A percentile compares a stretch with the other conserved stretches of the same genome.
Evolutionary conservation across 257 asterid species (phyloP).

Genomic region (Jaltomata sinuosa): DNA sequence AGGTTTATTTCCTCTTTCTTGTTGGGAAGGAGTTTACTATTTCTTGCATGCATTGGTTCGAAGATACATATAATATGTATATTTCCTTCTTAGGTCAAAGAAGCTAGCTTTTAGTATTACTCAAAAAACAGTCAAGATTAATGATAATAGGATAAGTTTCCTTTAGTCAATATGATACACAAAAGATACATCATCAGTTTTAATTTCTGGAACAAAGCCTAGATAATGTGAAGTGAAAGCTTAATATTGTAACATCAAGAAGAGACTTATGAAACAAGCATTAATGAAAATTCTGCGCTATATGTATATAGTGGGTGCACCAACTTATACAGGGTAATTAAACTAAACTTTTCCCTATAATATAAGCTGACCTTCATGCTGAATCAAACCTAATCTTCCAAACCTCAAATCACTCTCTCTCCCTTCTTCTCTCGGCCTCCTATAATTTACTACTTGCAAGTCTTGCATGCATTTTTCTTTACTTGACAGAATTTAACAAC

Average conservation of each 20-base stretch:
- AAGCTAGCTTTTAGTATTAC: neutral
- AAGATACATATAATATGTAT: neutral
- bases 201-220: neutral
- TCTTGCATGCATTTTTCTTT: neutral
- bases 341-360: conserved; percentile 27
- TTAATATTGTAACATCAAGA: neutral
- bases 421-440: neutral
- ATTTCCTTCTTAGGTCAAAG: neutral
- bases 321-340: conserved; percentile 34
- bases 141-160: neutral
- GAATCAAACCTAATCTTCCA: conserved; percentile 34
- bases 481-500: neutral
- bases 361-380: conserved; percentile 19
- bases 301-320: conserved; percentile 58
- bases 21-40: neutral
- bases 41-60: too few relatives aligned
- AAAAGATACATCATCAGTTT: neutral
- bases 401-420: conserved; percentile 29
- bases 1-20: neutral
- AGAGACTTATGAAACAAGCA: conserved; percentile 32
- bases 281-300: conserved; percentile 14
- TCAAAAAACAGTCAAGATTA: neutral
- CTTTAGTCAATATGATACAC: neutral
- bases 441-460: too few relatives aligned
- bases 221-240: neutral